phyloP scores from a whole-genome alignment of 2,329 filamentous ascomycete species.

The Cercospora janseana region DNA sequence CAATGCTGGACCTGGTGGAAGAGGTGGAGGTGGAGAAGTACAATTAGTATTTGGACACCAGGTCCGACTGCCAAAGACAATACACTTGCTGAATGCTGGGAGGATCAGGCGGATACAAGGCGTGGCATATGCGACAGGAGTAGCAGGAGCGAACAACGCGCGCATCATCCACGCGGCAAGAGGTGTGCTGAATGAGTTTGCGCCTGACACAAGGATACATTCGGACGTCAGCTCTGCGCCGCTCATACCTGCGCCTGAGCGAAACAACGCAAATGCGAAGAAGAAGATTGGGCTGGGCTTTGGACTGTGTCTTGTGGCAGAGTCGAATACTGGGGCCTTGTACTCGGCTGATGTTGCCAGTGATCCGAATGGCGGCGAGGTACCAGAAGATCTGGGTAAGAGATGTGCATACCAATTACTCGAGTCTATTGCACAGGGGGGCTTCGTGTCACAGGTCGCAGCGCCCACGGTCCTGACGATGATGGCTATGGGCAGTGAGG shows the following conservation, averaged over 20 bases:
- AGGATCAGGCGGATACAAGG: constrained; percentile 85
- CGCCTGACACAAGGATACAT: constrained; percentile 86
- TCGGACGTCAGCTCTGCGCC: constrained; percentile 63
- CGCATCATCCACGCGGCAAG: constrained; percentile 90
- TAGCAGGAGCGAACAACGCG: constrained; percentile 88
- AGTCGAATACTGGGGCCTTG: constrained; percentile 80
- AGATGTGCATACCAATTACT: constrained; percentile 85
- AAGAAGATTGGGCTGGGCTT: constrained; percentile 79
- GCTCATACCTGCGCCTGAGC: constrained; percentile 66
- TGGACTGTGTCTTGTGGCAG: constrained; percentile 84
- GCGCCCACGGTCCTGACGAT: constrained; percentile 74
- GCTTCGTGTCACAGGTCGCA: constrained; percentile 72
- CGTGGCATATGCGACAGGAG: constrained; percentile 89
- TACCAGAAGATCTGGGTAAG: constrained; percentile 87
- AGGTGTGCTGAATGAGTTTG: constrained; percentile 80
- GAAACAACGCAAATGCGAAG: constrained; percentile 55
- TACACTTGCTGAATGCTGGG: constrained; percentile 82
- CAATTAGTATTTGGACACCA: constrained; percentile 92
- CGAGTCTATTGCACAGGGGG: constrained; percentile 76
- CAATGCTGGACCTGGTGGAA: constrained; percentile 70
- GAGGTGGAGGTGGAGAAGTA: constrained; percentile 85
- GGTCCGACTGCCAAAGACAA: constrained; percentile 86
- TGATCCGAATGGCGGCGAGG: constrained; percentile 73
- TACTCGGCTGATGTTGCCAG: constrained; percentile 81
- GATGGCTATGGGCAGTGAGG: constrained; percentile 98